phyloP scores from a whole-genome alignment of 2,329 filamentous ascomycete genomes.

The Dendrostoma leiphaemia region DNA sequence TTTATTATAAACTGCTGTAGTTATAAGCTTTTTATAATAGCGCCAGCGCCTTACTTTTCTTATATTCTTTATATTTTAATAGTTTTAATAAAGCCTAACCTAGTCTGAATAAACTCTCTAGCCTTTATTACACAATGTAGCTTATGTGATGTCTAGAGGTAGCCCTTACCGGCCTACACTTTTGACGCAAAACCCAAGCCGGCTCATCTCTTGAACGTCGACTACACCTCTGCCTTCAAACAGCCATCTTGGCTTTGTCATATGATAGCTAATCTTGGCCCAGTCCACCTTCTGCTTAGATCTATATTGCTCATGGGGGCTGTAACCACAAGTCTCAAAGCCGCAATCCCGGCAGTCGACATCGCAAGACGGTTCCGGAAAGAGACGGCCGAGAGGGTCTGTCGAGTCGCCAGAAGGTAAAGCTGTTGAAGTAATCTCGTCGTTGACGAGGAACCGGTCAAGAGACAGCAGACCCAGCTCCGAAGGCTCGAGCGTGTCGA shows the following conservation, averaged over 20 bases:
- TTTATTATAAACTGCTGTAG: no score
- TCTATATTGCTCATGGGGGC: slow-evolving; percentile 43
- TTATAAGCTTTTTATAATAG: no score
- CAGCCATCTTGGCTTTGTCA: slow-evolving; percentile 54
- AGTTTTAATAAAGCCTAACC: no score
- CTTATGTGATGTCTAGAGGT: no score
- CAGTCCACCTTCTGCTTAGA: slow-evolving; percentile 50
- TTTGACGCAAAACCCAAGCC: slow-evolving; percentile 51
- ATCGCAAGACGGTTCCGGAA: slow-evolving; percentile 43
- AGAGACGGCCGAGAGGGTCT: slow-evolving; percentile 45
- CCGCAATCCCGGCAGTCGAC: slow-evolving; percentile 50
- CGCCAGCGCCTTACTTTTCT: no score
- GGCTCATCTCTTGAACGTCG: slow-evolving; percentile 44
- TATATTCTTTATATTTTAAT: no score
- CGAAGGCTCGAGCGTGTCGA: slow-evolving; percentile 33
- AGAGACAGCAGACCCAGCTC: slow-evolving; percentile 47
- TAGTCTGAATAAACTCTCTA: no score
- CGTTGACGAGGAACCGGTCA: slow-evolving; percentile 44
- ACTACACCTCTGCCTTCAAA: slow-evolving; percentile 57
- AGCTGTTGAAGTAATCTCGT: slow-evolving; percentile 17
- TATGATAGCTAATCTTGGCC: slow-evolving; percentile 45
- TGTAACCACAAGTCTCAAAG: slow-evolving; percentile 40
- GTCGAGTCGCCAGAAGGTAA: not conserved
- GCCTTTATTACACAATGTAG: no score
- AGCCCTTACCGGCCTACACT: slow-evolving; percentile 43